phyloP scores from a whole-genome alignment of 108 stramenopile genomes.

The Skeletonema grethae region DNA sequence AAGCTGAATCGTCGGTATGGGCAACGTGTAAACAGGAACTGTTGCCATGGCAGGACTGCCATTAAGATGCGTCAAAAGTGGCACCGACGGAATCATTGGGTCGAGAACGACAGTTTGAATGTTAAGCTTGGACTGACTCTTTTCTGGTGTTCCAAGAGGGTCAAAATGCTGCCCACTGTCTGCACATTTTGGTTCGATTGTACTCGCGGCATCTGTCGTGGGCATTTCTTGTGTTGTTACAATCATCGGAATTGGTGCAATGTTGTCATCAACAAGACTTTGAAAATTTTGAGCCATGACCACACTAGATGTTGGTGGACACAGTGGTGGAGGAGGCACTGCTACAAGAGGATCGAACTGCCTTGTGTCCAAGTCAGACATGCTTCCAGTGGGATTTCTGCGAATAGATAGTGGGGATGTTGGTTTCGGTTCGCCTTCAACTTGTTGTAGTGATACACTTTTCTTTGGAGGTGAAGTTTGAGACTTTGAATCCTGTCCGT shows the following conservation, averaged over 20 bases:
- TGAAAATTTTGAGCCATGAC: conserved; percentile 8
- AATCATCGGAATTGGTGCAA: conserved; percentile 5
- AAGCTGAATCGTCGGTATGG: background rate
- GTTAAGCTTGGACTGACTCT: background rate
- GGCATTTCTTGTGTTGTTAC: conserved; percentile 6
- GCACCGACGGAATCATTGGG: conserved; percentile 6
- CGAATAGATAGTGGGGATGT: background rate
- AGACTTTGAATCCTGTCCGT: background rate
- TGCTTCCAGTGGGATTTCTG: background rate
- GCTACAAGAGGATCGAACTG: background rate
- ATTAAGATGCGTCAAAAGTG: background rate
- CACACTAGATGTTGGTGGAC: background rate
- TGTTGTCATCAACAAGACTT: background rate
- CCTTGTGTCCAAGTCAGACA: background rate
- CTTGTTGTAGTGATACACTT: background rate
- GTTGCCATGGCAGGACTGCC: conserved; percentile 3
- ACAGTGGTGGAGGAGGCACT: background rate
- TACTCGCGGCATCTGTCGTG: background rate
- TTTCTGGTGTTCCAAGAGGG: conserved; percentile 34
- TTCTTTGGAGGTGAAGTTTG: background rate
- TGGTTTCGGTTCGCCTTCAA: conserved; percentile 2
- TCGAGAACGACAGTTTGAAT: background rate
- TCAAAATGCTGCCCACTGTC: conserved; percentile 26
- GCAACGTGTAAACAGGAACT: conserved; percentile 2
- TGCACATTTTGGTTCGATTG: background rate